Conservation (phyloP, 257 asterid species). For the Solanum medicagineum region DNA sequence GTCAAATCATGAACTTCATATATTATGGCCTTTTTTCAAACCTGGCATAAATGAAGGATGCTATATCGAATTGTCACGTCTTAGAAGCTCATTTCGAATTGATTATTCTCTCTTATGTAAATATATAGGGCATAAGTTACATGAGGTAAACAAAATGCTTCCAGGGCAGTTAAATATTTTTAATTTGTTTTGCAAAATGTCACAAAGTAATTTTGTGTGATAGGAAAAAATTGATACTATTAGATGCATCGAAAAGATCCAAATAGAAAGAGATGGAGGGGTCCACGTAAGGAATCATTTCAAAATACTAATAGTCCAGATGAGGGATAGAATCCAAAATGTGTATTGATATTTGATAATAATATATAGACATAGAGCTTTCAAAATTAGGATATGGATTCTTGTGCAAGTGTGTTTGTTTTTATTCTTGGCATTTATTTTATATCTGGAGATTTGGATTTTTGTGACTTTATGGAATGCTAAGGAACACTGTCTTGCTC, state of each 20-base stretch:
- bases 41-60: too few relatives aligned
- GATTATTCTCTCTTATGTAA: neutral
- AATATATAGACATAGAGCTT: conserved; percentile 18
- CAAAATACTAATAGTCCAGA: neutral
- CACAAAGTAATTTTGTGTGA: neutral
- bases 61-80: neutral
- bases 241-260: neutral
- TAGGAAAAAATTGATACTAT: neutral
- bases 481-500: conserved; percentile 25
- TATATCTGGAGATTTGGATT: conserved; percentile 42
- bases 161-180: neutral
- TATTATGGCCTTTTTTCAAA: neutral
- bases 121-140: neutral
- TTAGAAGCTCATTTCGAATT: neutral
- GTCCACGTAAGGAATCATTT: conserved; percentile 34
- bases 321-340: conserved; percentile 30
- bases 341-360: neutral
- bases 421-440: conserved; percentile 12
- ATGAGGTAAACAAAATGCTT: neutral
- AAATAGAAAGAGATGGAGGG: conserved; percentile 4
- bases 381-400: conserved; percentile 25
- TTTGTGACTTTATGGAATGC: conserved; percentile 13
- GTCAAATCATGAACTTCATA: neutral
- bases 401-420: conserved; percentile 20
- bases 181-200: neutral